These are phyloP conservation scores for Globisporangium nodosum DNA, from an alignment of 352 stramenopile genomes.

Conservation along the genomic window DNA sequence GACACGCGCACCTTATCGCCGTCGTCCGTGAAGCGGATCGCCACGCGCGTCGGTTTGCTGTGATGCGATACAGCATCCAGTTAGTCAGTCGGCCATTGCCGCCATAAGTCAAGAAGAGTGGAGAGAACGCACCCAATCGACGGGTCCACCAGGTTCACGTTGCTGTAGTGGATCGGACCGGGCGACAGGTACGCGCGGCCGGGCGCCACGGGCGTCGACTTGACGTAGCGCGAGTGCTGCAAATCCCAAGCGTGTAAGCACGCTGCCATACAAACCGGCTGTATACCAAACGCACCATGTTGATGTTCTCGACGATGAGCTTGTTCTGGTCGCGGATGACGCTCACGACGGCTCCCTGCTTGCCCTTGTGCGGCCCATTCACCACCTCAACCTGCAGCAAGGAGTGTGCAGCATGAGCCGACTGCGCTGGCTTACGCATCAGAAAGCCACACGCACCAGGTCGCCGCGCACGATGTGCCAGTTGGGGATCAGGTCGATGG, in stretches of 20 bases:
- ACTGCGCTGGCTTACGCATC: no score
- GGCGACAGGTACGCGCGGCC: slow-evolving; percentile 78
- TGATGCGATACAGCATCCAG: neutral
- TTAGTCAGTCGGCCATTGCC: no score
- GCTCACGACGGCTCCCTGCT: slow-evolving; percentile 65
- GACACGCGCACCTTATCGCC: slow-evolving; percentile 94
- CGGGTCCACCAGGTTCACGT: slow-evolving; percentile 79
- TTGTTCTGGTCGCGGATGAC: slow-evolving; percentile 76
- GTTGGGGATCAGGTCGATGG: slow-evolving; percentile 72
- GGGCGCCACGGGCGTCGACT: slow-evolving; percentile 57
- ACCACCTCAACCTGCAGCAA: slow-evolving; percentile 69
- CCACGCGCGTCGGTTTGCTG: slow-evolving; percentile 70
- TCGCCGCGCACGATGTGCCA: slow-evolving; percentile 81
- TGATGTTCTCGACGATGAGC: slow-evolving; percentile 84
- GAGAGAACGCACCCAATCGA: slow-evolving; percentile 42
- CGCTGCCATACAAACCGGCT: neutral
- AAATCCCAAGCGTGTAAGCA: neutral
- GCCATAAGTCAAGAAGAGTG: neutral
- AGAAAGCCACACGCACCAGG: slow-evolving; percentile 28
- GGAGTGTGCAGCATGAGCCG: neutral
- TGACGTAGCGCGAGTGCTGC: slow-evolving; percentile 77
- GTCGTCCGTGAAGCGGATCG: slow-evolving; percentile 86
- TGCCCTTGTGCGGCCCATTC: slow-evolving; percentile 77
- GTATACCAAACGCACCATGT: slow-evolving; percentile 48
- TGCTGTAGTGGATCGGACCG: slow-evolving; percentile 85